Evolutionary conservation across 192 early-diverging fungal species (phyloP), one percentile per base, ranked within the genome.

Genomic region (Linnemannia exigua): DNA sequence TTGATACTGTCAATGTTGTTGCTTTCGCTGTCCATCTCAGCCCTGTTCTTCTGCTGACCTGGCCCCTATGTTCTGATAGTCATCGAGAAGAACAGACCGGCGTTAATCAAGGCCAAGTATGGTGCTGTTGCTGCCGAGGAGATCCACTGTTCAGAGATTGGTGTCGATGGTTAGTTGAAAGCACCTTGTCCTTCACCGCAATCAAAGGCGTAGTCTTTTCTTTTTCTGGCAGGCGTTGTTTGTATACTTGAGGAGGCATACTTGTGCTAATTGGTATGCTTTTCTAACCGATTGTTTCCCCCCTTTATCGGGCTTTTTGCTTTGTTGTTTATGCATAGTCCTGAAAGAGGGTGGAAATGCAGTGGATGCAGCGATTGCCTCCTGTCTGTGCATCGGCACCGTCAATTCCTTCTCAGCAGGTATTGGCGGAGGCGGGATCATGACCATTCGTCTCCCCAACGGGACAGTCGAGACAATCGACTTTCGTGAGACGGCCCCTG

Each of bases 361-460:
- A 2, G 94, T 97, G 0, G 98, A 99, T 88, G 94, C 96, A 1
- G 94, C 95, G 9, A 93, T 99, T 47, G 97, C 97, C 3, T 91
- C 96, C 47, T 90, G 95, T 25, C 89, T 97, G 22, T 98, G 97
- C 80, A 91, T 97, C 79, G 98, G 97, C 41, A 91, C 94, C 20
- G 91, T 97, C 38, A 95, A 98, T 83, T 92, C 91, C 28, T 97
- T 96, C 88, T 94, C 95, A n/a, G 93, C 94, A 20, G 98, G 98
- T 47, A 96, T 99, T 67, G 97, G 98, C 44, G 97, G 98, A 16
- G 98, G 98, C 38, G 98, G 98, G 11, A 98, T 99, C 79, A 96
- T 98, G 95, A 86, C 96, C 20, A 91, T 98, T 14, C 92, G 96
- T 44, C 87, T 89, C 6, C 79, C 89, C 7, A 91, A 92, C 67